Base-by-base conservation (phyloP, 805 yeast genomes). In the Candida saitoana region DNA sequence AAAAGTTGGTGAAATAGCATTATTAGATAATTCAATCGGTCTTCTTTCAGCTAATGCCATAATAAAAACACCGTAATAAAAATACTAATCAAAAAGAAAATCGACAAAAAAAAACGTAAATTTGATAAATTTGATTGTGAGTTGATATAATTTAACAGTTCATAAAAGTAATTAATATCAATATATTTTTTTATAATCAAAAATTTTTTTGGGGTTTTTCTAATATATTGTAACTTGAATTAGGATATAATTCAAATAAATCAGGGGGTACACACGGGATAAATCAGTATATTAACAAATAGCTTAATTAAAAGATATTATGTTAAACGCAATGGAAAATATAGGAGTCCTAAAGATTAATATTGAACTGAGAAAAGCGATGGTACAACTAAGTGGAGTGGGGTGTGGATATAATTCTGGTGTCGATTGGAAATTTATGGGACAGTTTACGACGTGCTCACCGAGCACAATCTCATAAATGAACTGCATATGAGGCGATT, bases 21-120 rank as follows among this genome's bases (percentile, higher is more conserved):
- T 59, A 18, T 70, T 71, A 36, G 81, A 76, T 51, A 78, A 66
- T 27, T 73, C 76, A 40, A 77, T 69, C 19, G 84, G 84, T 71
- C 83, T 77, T 68, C 82, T 74, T 56, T 79, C 81, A 47, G 85
- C 79, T 64, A 79, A 70, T 43, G 85, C 85, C 85, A 79, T 79
- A 36, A 33, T 57, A 35, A 25, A 36, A 18, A 24, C 22, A 27
- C 27, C 18, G 30, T 18, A 18, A 37, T 22, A 27, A 14, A 14
- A 38, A 34, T 15, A 30, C 11, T 29, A 29, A 29, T 29, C 32
- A 29, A 11, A 24, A 16, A 25, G 16, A 38, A 19, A 39, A 20
- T 34, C 15, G 17, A 37, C 22, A 27, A 37, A 37, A 37, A 29
- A 17, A 36, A 24, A 36, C 9, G 32, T 11, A 14, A 29, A 11